Evolutionary conservation across 768 basidiomycete species (phyloP).

Genomic region (Boletus eberwhitei): DNA sequence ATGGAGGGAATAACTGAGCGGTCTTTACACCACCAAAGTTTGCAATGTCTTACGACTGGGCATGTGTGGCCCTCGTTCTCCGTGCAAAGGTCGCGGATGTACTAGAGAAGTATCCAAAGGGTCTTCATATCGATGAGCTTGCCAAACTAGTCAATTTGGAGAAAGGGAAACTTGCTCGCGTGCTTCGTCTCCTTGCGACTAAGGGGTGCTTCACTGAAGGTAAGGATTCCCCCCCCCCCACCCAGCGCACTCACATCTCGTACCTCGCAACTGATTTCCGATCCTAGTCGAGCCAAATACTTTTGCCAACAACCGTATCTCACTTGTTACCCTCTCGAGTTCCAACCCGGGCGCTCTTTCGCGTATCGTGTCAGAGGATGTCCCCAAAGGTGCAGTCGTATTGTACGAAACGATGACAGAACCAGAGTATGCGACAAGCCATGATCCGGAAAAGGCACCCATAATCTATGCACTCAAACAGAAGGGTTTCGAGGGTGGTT

Average conservation of each 20-base stretch:
- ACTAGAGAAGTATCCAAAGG: conserved; percentile 24
- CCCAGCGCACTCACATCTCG: neutral
- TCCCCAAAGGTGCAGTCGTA: conserved; percentile 9
- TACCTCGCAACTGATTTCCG: neutral
- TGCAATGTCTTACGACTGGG: conserved; percentile 25
- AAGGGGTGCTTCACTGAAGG: conserved; percentile 33
- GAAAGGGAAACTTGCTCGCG: conserved; percentile 27
- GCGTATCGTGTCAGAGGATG: conserved; percentile 7
- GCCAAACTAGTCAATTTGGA: conserved; percentile 23
- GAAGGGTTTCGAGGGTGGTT: conserved; percentile 13
- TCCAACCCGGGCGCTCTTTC: conserved; percentile 10
- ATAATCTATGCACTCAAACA: conserved; percentile 19
- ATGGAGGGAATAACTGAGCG: neutral
- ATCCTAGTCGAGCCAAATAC: conserved; percentile 22
- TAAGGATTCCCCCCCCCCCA: neutral
- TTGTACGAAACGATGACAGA: conserved; percentile 27
- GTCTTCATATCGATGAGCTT: conserved; percentile 28
- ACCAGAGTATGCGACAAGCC: conserved; percentile 23
- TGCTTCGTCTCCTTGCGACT: conserved; percentile 30
- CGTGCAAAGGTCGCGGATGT: conserved; percentile 28
- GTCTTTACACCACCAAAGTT: neutral
- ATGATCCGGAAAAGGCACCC: conserved; percentile 20
- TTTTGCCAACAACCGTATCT: conserved; percentile 36
- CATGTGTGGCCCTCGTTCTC: conserved; percentile 24
- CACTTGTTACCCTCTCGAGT: conserved; percentile 22